Evolutionary conservation across 306 rosid species (phyloP).

Genomic region (Calophaca sinica): DNA sequence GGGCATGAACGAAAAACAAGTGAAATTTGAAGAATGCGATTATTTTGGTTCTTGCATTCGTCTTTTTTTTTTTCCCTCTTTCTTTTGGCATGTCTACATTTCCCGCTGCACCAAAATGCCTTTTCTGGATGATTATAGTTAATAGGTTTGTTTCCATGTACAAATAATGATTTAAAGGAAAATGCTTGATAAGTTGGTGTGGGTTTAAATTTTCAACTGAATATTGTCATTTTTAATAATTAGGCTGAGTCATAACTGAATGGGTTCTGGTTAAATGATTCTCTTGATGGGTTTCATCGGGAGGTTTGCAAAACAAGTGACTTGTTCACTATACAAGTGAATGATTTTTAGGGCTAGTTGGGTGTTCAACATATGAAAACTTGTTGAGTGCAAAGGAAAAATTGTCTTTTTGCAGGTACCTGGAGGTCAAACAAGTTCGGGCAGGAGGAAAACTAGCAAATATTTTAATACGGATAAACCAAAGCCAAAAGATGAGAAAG

Average conservation of each 20-base stretch:
- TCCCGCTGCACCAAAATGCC: neutral
- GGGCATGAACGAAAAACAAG: neutral
- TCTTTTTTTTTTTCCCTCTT: neutral
- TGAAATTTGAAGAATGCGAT: conserved; percentile 22
- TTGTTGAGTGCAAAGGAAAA: neutral
- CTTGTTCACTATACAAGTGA: conserved; percentile 5
- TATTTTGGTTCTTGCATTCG: neutral
- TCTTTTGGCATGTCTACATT: neutral
- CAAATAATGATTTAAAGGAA: neutral
- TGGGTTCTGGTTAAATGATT: conserved; percentile 33
- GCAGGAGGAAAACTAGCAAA: conserved; percentile 85
- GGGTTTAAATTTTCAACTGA: neutral
- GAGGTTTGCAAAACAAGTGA: conserved; percentile 14
- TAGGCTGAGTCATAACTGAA: neutral
- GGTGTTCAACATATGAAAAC: conserved; percentile 13
- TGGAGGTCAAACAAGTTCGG: conserved; percentile 65
- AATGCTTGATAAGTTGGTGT: neutral
- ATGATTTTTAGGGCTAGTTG: neutral
- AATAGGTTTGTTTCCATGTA: conserved; percentile 33
- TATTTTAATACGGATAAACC: conserved; percentile 65
- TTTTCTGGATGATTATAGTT: neutral
- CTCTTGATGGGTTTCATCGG: neutral
- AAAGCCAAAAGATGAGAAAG: conserved; percentile 62
- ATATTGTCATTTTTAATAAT: conserved; percentile 14
- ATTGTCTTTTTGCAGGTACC: conserved; percentile 50